Conservation (phyloP, 75 land plant genomes). For the Picea sitchensis region DNA sequence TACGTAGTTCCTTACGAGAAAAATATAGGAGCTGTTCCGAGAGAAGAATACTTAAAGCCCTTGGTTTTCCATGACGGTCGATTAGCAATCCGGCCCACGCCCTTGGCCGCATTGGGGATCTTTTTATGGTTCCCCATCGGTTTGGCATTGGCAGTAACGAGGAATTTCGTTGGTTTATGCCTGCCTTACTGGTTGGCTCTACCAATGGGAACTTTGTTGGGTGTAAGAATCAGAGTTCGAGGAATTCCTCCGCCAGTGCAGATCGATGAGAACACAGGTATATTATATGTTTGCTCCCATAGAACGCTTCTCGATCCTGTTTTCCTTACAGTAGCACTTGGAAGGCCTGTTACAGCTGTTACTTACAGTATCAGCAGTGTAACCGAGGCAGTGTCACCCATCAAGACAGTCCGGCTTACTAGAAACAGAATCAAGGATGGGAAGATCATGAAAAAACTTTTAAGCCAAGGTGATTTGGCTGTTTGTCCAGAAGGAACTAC, state of each 20-base stretch:
- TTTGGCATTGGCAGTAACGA: slow-evolving; percentile 28
- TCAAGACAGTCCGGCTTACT: slow-evolving; percentile 63
- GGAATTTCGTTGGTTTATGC: slow-evolving; percentile 18
- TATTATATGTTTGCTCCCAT: slow-evolving; percentile 63
- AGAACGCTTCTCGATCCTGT: slow-evolving; percentile 61
- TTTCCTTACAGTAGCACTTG: slow-evolving; percentile 33
- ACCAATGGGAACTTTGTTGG: slow-evolving; percentile 12
- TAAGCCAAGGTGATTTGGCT: slow-evolving; percentile 58
- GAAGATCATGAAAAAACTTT: slow-evolving; percentile 36
- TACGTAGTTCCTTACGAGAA: slow-evolving; percentile 15
- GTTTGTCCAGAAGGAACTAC: slow-evolving; percentile 95
- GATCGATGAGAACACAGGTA: slow-evolving; percentile 11
- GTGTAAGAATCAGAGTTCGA: slow-evolving; percentile 25
- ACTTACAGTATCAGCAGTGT: slow-evolving; percentile 66
- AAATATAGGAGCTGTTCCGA: slow-evolving; percentile 30
- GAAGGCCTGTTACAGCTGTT: slow-evolving; percentile 41
- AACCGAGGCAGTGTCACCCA: slow-evolving; percentile 72
- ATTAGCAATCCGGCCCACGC: slow-evolving; percentile 58
- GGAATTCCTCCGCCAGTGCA: slow-evolving; percentile 20
- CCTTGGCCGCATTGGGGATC: slow-evolving; percentile 26
- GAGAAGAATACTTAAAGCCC: slow-evolving; percentile 51
- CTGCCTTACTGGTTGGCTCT: slow-evolving; percentile 17
- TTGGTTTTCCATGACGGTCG: slow-evolving; percentile 81
- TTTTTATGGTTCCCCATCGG: slow-evolving; percentile 76
- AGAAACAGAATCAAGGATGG: slow-evolving; percentile 61